A percentile compares a stretch with the other conserved stretches of the same genome.
phyloP scores from a whole-genome alignment of 805 yeast species.

The Yamadazyma nakazawae region DNA sequence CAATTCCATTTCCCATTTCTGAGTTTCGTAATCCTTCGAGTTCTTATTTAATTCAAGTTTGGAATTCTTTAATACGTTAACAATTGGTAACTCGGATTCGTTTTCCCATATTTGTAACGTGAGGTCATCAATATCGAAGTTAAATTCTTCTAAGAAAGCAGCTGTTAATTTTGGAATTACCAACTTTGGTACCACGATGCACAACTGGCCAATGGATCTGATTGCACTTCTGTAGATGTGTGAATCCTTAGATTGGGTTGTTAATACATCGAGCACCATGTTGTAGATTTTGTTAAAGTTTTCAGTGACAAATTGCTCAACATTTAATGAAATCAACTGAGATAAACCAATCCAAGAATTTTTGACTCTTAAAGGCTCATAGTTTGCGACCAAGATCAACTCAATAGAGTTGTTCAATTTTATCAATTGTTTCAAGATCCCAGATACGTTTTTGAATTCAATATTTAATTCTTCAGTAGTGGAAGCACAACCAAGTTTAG shows the following conservation, averaged over 20 bases:
- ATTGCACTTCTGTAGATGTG: slow-evolving; percentile 24
- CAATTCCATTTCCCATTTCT: slow-evolving; percentile 85
- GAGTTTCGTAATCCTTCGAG: slow-evolving; percentile 78
- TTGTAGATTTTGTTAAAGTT: slow-evolving; percentile 20
- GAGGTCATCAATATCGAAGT: slow-evolving; percentile 37
- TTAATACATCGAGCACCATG: not conserved
- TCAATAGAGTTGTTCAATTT: slow-evolving; percentile 17
- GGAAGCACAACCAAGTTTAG: slow-evolving; percentile 15
- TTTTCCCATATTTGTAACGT: slow-evolving; percentile 66
- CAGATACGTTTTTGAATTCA: not conserved
- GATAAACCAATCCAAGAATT: slow-evolving; percentile 79
- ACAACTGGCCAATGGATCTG: slow-evolving; percentile 43
- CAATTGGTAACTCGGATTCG: slow-evolving; percentile 61
- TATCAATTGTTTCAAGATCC: slow-evolving; percentile 3
- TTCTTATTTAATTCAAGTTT: slow-evolving; percentile 56
- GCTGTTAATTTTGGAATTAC: slow-evolving; percentile 51
- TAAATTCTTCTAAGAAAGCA: slow-evolving; percentile 30
- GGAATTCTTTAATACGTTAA: slow-evolving; percentile 44
- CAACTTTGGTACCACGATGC: slow-evolving; percentile 58
- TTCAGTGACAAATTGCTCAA: slow-evolving; percentile 50
- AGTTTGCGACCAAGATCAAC: slow-evolving; percentile 29
- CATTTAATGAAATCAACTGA: slow-evolving; percentile 56
- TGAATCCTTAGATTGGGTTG: slow-evolving; percentile 2
- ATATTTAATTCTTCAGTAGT: slow-evolving; percentile 11
- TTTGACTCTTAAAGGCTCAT: slow-evolving; percentile 27